Base-by-base conservation (phyloP, 306 rosid genomes). In the Corylus avellana region DNA sequence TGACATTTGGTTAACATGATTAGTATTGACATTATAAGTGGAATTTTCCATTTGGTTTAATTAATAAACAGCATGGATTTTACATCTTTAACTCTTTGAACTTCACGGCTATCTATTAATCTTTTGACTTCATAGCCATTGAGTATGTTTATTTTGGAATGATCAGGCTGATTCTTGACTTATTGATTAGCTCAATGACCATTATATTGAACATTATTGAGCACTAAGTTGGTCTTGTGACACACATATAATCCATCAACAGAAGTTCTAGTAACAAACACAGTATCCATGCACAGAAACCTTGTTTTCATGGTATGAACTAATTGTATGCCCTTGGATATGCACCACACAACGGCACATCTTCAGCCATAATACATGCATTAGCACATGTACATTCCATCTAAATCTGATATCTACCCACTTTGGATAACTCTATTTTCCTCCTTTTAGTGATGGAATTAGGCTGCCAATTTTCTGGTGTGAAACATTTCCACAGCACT, bases 51-150 rank as follows among this genome's bases (percentile, higher is more conserved):
- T 10, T 48, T 17, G 42, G 51, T 22, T 42, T 39, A n/a, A 67
- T 59, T n/a, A 6, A 56, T 56, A 6, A 56, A 56, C 9, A 17
- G 8, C n/a, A 17, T 56, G 14, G 10, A n/a, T 56, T 56, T 56
- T 7, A 56, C 27, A 56, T 47, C 17, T 53, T 55, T 58, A 57
- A 46, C 35, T 71, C 22, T 44, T 49, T 42, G 62, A 55, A 58
- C 13, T 70, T 70, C 37, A 42, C 70, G 22, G 1, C 18, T 56
- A 5, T 62, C 27, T 22, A 61, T 74, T 20, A 7, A 74, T 75
- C 56, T 70, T 72, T 72, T n/a, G 4, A 12, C 46, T 79, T 44
- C 37, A 27, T 73, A 54, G 69, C 44, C 72, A 49, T 59, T 17
- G 17, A n/a, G 13, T 47, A 39, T 49, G 73, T n/a, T 62, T 29